phyloP scores from a whole-genome alignment of 257 asterid species.

The Solanum chiquidenum region DNA sequence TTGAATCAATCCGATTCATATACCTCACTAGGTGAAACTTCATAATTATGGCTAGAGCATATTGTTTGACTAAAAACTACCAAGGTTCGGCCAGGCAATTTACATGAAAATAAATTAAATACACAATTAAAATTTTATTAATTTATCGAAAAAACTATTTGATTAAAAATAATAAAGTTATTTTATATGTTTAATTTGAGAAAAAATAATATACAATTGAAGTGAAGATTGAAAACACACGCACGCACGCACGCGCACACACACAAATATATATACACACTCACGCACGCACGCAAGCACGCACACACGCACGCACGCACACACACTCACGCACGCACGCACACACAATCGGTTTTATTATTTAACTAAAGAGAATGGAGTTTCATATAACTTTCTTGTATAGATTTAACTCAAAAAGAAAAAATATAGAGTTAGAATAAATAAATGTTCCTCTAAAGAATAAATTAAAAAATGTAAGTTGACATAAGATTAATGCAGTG shows the following conservation, averaged over 20 bases:
- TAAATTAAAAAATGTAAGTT: background rate
- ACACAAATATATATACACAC: too few relatives aligned
- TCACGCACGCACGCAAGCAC: too few relatives aligned
- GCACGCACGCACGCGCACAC: too few relatives aligned
- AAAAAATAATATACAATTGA: background rate
- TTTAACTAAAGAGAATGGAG: background rate
- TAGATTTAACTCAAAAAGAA: background rate
- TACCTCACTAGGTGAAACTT: background rate
- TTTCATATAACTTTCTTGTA: background rate
- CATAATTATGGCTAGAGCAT: background rate
- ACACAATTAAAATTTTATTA: background rate
- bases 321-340: too few relatives aligned
- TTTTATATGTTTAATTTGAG: background rate
- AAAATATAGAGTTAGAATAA: background rate
- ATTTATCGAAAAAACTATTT: background rate
- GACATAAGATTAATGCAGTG: background rate
- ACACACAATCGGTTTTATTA: fast-evolving
- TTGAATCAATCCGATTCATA: too few relatives aligned
- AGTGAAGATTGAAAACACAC: background rate
- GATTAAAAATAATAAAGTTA: background rate
- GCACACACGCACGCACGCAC: too few relatives aligned
- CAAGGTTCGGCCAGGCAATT: background rate
- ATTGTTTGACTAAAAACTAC: background rate
- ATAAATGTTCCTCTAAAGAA: background rate
- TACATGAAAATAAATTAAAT: background rate